These are phyloP conservation scores for Torulaspora globosa DNA, from an alignment of 1,139 yeast species.

Conservation along the genomic window DNA sequence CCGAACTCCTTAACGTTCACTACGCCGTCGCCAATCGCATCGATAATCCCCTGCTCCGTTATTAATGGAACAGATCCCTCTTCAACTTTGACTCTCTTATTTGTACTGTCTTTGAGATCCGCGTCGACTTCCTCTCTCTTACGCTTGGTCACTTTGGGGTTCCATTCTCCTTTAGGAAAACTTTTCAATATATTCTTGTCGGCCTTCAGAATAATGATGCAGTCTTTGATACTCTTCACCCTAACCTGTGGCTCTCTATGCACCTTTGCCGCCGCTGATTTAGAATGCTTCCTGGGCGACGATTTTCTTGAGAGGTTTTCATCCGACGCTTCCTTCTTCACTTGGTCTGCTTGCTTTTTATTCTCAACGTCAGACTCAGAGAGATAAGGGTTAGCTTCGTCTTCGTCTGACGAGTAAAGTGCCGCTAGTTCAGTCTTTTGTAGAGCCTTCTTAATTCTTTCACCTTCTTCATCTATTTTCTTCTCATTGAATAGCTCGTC, in stretches of 20 bases:
- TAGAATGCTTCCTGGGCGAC: conserved; percentile 28
- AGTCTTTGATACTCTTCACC: conserved; percentile 54
- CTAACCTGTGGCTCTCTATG: conserved; percentile 40
- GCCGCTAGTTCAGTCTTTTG: conserved; percentile 85
- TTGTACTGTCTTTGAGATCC: conserved; percentile 8
- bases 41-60: conserved; percentile 68
- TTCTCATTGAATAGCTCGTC: conserved; percentile 63
- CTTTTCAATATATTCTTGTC: conserved; percentile 55
- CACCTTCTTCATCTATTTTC: conserved; percentile 89
- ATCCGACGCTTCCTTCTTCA: conserved; percentile 46
- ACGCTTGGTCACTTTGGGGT: conserved; percentile 56
- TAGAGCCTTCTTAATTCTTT: conserved; percentile 75
- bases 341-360: conserved; percentile 45
- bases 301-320: conserved; percentile 31
- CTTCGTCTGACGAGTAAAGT: conserved; percentile 81
- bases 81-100: conserved; percentile 22
- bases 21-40: conserved; percentile 45
- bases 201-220: conserved; percentile 64
- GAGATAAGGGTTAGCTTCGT: conserved; percentile 71
- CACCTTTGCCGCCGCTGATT: conserved; percentile 14
- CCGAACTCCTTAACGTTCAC: conserved; percentile 58
- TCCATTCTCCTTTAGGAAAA: conserved; percentile 83
- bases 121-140: conserved; percentile 36
- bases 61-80: conserved; percentile 37
- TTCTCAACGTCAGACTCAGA: conserved; percentile 69